A percentile compares a stretch with the other conserved stretches of the same genome.
phyloP scores from a whole-genome alignment of 2,329 filamentous ascomycete species.

The Talaromyces albobiverticillius region DNA sequence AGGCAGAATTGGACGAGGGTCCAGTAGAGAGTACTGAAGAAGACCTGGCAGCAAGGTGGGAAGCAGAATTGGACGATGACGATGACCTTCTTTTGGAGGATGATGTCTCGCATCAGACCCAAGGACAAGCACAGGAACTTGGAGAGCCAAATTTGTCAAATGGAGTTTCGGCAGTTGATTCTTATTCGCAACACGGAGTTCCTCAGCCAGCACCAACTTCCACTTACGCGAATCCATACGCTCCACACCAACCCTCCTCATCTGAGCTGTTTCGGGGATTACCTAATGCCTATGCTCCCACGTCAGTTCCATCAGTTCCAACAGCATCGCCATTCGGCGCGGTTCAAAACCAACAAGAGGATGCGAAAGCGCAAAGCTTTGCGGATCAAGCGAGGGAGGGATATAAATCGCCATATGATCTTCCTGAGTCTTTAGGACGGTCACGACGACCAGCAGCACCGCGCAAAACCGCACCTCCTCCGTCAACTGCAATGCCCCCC shows the following conservation, averaged over 20 bases:
- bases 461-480: constrained; percentile 52
- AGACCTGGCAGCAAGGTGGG: constrained; percentile 78
- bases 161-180: constrained; percentile 13
- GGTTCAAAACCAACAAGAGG: constrained; percentile 9
- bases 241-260: constrained; percentile 50
- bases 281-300: constrained; percentile 22
- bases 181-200: constrained; percentile 19
- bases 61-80: constrained; percentile 77
- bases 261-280: constrained; percentile 44
- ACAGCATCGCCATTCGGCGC: constrained; percentile 5
- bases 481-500: constrained; percentile 43
- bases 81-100: constrained; percentile 81
- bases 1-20: constrained; percentile 68
- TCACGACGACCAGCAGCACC: constrained; percentile 61
- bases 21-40: constrained; percentile 47
- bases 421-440: constrained; percentile 76
- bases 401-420: constrained; percentile 90
- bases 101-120: constrained; percentile 30
- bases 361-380: constrained; percentile 72
- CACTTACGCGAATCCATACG: constrained; percentile 43
- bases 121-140: constrained; percentile 19
- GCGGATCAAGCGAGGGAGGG: constrained; percentile 86
- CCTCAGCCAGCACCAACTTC: constrained; percentile 23
- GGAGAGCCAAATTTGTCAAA: constrained; percentile 22
- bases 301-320: background rate